phyloP scores from a whole-genome alignment of 768 basidiomycete species.

The Lactarius vividus region DNA sequence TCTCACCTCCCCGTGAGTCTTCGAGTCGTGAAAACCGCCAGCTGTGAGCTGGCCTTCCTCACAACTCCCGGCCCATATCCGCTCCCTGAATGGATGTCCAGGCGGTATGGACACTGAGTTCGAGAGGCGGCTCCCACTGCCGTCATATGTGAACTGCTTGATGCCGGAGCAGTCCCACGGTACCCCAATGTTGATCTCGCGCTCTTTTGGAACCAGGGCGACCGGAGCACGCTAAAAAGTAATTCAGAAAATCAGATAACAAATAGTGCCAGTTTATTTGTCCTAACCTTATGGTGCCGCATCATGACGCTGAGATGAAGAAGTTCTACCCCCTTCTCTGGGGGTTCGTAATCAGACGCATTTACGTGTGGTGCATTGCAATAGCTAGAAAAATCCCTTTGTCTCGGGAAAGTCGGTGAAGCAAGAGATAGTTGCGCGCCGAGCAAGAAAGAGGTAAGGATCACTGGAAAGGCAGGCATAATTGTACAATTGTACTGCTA shows the following conservation, averaged over 20 bases:
- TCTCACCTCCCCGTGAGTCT: constrained; percentile 41
- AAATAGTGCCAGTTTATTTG: not conserved
- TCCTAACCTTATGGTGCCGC: not conserved
- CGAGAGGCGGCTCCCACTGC: constrained; percentile 36
- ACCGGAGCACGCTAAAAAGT: not conserved
- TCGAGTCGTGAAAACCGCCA: constrained; percentile 42
- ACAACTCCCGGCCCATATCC: constrained; percentile 48
- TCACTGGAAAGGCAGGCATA: not conserved
- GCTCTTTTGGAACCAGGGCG: constrained; percentile 42
- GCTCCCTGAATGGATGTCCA: constrained; percentile 42
- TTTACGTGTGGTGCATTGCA: constrained; percentile 50
- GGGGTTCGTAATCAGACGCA: constrained; percentile 37
- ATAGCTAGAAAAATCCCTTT: constrained; percentile 50
- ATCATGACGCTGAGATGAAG: not conserved
- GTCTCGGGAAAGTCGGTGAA: constrained; percentile 29
- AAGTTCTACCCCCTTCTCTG: constrained; percentile 26
- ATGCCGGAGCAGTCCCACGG: constrained; percentile 43
- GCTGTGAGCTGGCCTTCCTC: constrained; percentile 46
- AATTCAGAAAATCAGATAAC: not conserved
- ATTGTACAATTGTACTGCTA: not conserved
- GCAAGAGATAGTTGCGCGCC: not conserved
- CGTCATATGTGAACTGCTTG: constrained; percentile 38
- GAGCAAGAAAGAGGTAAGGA: constrained; percentile 1
- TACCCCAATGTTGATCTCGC: constrained; percentile 35
- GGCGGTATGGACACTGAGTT: constrained; percentile 40